Evolutionary conservation across 148 eudicot species (phyloP).

Genomic region (Simmondsia chinensis): DNA sequence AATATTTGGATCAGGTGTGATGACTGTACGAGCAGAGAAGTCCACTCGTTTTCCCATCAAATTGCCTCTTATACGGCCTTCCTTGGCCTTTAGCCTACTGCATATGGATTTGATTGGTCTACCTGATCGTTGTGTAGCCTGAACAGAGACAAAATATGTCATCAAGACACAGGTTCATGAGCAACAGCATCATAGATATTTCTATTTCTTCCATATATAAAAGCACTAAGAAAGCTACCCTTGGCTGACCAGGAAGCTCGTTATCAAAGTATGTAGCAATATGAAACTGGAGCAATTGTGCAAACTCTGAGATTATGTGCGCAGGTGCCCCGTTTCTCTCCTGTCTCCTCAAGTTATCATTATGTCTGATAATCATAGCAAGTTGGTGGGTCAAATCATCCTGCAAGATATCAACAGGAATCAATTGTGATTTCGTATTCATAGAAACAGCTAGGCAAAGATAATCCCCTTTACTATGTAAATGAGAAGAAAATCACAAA

Average conservation of each 20-base stretch:
- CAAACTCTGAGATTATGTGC: conserved; percentile 92
- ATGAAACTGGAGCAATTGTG: conserved; percentile 91
- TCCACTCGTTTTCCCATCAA: conserved; percentile 99
- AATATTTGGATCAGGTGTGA: conserved; percentile 95
- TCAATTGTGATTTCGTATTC: no score
- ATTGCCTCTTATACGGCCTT: conserved; percentile 95
- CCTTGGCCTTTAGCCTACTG: conserved; percentile 95
- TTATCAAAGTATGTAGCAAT: conserved; percentile 98
- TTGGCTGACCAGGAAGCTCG: conserved; percentile 97
- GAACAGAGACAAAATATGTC: conserved; percentile 4
- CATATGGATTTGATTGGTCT: conserved; percentile 98
- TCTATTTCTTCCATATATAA: no score
- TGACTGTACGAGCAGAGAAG: conserved; percentile 99
- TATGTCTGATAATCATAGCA: conserved; percentile 95
- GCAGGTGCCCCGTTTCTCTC: conserved; percentile 99
- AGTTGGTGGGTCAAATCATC: conserved; percentile 98
- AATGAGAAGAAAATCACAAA: not conserved
- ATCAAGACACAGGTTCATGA: not conserved
- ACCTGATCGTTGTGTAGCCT: conserved; percentile 99
- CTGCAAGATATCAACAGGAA: no score
- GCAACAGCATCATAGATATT: not conserved
- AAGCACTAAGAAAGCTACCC: conserved; percentile 32
- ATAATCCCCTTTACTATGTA: no score
- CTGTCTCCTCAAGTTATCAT: conserved; percentile 83
- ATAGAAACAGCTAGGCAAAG: no score